These are phyloP conservation scores for Kentomonas sorsogonicus DNA, from an alignment of 208 protist species.

Conservation along the genomic window DNA sequence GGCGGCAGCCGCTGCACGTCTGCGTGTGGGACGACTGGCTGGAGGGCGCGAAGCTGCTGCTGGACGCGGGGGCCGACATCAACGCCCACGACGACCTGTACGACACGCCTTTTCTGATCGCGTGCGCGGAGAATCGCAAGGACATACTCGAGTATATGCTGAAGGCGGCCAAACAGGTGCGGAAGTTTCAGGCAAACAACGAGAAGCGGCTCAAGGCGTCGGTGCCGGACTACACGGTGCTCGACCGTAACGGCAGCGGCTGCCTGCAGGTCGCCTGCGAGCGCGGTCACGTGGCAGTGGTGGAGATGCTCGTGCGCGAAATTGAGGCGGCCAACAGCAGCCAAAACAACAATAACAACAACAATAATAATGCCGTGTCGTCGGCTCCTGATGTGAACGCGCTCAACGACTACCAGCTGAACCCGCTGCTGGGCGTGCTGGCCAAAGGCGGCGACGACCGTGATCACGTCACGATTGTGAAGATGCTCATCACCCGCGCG, in stretches of 20 bases:
- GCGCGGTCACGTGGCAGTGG: constrained; percentile 38
- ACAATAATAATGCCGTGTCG: too few relatives aligned
- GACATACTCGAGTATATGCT: constrained; percentile 48
- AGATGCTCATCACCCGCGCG: constrained; percentile 37
- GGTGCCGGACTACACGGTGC: constrained; percentile 32
- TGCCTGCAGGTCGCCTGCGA: constrained; percentile 43
- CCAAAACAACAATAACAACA: too few relatives aligned
- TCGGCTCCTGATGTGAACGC: constrained; percentile 36
- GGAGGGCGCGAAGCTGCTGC: constrained; percentile 32
- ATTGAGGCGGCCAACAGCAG: too few relatives aligned
- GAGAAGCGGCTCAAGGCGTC: constrained; percentile 20
- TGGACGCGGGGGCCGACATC: constrained; percentile 43
- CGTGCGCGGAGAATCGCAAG: constrained; percentile 32
- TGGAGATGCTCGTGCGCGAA: constrained; percentile 29
- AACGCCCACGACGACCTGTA: constrained; percentile 49
- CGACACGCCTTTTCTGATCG: constrained; percentile 47
- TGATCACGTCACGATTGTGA: constrained; percentile 55
- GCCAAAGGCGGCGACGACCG: constrained; percentile 47
- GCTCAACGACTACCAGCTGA: constrained; percentile 38
- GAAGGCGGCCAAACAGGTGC: constrained; percentile 18
- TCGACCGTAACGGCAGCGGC: constrained; percentile 35
- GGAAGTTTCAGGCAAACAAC: constrained; percentile 14
- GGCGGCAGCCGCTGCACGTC: constrained; percentile 43
- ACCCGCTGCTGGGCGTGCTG: constrained; percentile 32
- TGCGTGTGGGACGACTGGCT: constrained; percentile 46